A percentile compares a stretch with the other conserved stretches of the same genome.
phyloP scores from a whole-genome alignment of 768 basidiomycete species.

The Cystobasidium onofrii region DNA sequence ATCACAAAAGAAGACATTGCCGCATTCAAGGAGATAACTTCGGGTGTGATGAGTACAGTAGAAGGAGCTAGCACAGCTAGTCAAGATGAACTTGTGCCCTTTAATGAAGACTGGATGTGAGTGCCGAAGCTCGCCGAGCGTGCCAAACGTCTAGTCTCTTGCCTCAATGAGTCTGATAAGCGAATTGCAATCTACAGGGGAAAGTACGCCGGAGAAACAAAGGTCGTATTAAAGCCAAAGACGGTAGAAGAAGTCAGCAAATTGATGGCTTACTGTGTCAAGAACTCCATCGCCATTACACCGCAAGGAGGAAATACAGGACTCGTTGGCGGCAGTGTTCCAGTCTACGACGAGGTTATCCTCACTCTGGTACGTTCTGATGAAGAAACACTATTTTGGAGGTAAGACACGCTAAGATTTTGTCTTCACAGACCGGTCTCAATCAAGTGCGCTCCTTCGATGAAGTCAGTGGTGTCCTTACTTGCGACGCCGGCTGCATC shows the following conservation, averaged over 20 bases:
- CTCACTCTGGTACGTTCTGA: conserved; percentile 50
- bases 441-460: conserved; percentile 52
- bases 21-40: conserved; percentile 27
- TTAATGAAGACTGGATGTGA: conserved; percentile 31
- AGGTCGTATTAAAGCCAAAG: conserved; percentile 80
- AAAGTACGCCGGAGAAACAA: conserved; percentile 76
- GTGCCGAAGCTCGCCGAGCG: not conserved
- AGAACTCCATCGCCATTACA: conserved; percentile 73
- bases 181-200: conserved; percentile 58
- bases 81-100: conserved; percentile 15
- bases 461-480: conserved; percentile 59
- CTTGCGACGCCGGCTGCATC: conserved; percentile 89
- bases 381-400: not conserved
- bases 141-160: no score
- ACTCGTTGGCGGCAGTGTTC: conserved; percentile 85
- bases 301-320: conserved; percentile 99
- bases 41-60: conserved; percentile 22
- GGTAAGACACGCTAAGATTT: not conserved
- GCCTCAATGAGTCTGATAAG: no score
- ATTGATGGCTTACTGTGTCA: conserved; percentile 77
- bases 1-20: conserved; percentile 28
- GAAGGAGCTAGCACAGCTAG: conserved; percentile 23
- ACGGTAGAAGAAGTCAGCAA: conserved; percentile 78
- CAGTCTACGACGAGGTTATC: conserved; percentile 76
- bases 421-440: conserved; percentile 59